Percentiles rank a stretch among this genome's conserved stretches.
phyloP scores from a whole-genome alignment of 768 basidiomycete genomes.

The Phaeolepiota aurea region DNA sequence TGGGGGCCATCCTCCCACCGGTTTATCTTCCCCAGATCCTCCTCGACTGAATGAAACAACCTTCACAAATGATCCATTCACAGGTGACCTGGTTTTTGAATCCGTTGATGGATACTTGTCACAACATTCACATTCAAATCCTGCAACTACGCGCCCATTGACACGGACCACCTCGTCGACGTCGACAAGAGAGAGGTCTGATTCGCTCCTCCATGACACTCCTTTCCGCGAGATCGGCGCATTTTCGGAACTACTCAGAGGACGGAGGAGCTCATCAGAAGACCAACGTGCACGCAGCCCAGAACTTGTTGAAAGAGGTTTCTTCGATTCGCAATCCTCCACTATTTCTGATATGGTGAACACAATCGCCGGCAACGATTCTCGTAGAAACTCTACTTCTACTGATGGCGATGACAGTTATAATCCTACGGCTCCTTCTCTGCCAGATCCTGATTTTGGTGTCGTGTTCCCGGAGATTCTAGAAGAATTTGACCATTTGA shows the following conservation, averaged over 20 bases:
- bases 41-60: neutral
- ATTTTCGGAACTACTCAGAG: too few species aligned
- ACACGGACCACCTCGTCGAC: neutral
- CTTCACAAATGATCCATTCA: neutral
- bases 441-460: neutral
- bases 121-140: neutral
- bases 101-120: neutral
- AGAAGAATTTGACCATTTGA: neutral
- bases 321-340: neutral
- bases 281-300: too few species aligned
- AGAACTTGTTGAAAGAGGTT: neutral
- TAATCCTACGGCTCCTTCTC: neutral
- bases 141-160: neutral
- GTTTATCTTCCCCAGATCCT: neutral
- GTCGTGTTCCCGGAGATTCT: neutral
- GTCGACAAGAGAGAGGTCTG: neutral
- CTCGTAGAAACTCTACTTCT: neutral
- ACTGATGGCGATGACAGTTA: neutral
- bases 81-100: neutral
- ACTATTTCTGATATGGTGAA: constrained; percentile 1
- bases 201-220: neutral
- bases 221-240: neutral
- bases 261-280: neutral
- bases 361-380: neutral
- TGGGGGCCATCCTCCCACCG: too few species aligned